Evolutionary conservation across 768 basidiomycete species (phyloP), one percentile per base, ranked within the genome.

Genomic region (Tylopilus sp.): DNA sequence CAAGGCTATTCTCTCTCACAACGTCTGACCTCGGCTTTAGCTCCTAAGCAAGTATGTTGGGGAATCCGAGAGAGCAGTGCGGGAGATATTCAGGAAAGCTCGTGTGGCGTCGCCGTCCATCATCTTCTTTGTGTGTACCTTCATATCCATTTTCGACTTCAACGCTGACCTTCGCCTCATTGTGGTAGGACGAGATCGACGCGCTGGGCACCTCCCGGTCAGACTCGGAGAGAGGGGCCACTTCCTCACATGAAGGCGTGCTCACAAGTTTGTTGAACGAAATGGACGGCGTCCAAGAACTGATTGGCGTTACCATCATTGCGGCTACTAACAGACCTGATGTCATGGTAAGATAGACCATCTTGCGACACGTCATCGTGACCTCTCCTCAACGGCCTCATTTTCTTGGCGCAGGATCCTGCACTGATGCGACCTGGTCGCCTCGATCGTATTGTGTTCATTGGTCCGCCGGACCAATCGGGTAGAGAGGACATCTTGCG

Each of bases 261-360:
- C 77, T 99, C 8, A 95, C 95, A 2, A 95, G 85, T 53, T 75
- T 99, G 12, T 67, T 99, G 50, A 98, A 95, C 64, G 97, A 99
- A 66, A 98, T 98, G 93, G 97, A 98, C 63, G 97, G 97, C 18
- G 89, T 98, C 1, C 91, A 98, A 69, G 93, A 95, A 69, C 75
- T 98, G 18, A 75, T 88, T 17, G 94, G 95, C 0, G 97, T 99
- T n/a, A 95, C 91, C 1, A 82, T 98, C 30, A 81, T 99, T 10
- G 97, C 93, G 1, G 97, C 97, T 0, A 99, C 97, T 12, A 98
- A 99, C 66, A 73, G 95, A 50, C 97, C 97, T 8, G 94, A 97
- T 54, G 82, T 83, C n/a, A 84, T 97, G 39, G 88, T 89, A 53
- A 66, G 90, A 76, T 40, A 22, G 22, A 20, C n/a, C n/a, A n/a